These are phyloP conservation scores for Brasenia schreberi DNA, from an alignment of 164 flowering plant genomes.

Conservation along the genomic window DNA sequence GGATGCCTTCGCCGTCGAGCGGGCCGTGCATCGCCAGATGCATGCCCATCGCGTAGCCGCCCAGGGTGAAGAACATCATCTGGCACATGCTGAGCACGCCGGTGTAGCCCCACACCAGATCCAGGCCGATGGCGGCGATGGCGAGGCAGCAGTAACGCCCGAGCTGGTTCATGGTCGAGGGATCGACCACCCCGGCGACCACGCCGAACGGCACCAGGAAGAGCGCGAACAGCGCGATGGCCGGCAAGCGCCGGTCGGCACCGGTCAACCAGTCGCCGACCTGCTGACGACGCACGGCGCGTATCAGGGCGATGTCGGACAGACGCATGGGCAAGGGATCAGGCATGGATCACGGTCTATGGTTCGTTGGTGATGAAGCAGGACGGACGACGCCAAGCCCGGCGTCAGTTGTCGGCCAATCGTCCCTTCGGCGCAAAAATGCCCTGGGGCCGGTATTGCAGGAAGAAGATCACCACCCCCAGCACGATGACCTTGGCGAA, in stretches of 20 bases:
- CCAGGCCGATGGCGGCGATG: not conserved
- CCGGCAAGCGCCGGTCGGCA: not conserved
- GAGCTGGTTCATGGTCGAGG: not conserved
- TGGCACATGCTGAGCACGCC: not conserved
- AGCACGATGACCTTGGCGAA: not conserved
- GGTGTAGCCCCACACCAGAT: not conserved
- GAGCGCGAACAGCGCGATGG: not conserved
- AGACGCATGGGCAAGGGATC: not conserved
- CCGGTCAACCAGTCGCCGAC: not conserved
- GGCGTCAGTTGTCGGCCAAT: not conserved
- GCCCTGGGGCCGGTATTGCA: not conserved
- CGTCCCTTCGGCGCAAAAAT: not conserved
- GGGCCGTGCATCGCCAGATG: not conserved
- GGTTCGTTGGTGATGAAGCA: not conserved
- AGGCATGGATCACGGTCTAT: not conserved
- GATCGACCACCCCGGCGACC: not conserved
- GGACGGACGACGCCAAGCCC: not conserved
- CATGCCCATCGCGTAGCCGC: slow-evolving; percentile 1
- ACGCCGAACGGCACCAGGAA: not conserved
- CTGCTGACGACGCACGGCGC: not conserved
- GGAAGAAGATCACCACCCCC: not conserved
- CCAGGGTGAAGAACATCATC: not conserved
- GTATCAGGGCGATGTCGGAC: not conserved
- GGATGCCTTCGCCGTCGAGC: not conserved
- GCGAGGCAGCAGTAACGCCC: not conserved